Percentiles rank a stretch among this genome's conserved stretches.
phyloP scores from a whole-genome alignment of 2,329 filamentous ascomycete genomes.

The Herpomyces periplanetae region DNA sequence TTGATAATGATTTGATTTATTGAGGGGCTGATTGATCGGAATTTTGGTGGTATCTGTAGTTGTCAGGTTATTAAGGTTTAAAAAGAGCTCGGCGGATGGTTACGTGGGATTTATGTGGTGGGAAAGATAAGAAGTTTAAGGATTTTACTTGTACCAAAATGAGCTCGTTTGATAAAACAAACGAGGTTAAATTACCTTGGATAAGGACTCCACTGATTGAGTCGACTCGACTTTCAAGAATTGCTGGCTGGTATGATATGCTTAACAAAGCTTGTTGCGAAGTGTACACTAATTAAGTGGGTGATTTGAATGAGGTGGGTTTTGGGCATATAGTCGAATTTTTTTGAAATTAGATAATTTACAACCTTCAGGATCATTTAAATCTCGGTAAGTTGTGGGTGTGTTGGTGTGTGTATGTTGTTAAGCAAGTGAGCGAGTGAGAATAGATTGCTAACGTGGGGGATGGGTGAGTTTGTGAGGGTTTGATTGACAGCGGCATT shows the following conservation, averaged over 20 bases:
- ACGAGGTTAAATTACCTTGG: too few relatives aligned
- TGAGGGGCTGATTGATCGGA: too few relatives aligned
- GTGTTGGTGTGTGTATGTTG: slow-evolving; percentile 1
- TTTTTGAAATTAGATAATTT: slow-evolving; percentile 55
- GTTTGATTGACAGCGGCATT: slow-evolving; percentile 12
- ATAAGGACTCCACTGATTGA: slow-evolving; percentile 27
- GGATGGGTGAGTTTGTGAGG: slow-evolving; percentile 2
- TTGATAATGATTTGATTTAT: too few relatives aligned
- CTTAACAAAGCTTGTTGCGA: slow-evolving; percentile 1
- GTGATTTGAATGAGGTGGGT: slow-evolving; percentile 4
- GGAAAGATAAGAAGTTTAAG: too few relatives aligned
- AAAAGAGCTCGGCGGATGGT: too few relatives aligned
- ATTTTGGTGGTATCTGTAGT: too few relatives aligned
- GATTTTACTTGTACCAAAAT: too few relatives aligned
- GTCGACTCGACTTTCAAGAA: slow-evolving; percentile 22
- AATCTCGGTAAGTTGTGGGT: slow-evolving; percentile 13
- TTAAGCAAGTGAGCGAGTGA: too few relatives aligned
- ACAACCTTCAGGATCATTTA: slow-evolving; percentile 55
- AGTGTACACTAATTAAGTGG: background rate
- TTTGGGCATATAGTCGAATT: slow-evolving; percentile 16
- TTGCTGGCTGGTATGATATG: slow-evolving; percentile 23
- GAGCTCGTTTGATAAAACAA: too few relatives aligned
- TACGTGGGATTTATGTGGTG: too few relatives aligned
- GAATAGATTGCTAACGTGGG: too few relatives aligned
- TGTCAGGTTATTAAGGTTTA: too few relatives aligned